Evolutionary conservation across 2,329 filamentous ascomycete genomes (phyloP), one percentile per base, ranked within the genome.

Genomic region (Iodosphaeria phyllophila): DNA sequence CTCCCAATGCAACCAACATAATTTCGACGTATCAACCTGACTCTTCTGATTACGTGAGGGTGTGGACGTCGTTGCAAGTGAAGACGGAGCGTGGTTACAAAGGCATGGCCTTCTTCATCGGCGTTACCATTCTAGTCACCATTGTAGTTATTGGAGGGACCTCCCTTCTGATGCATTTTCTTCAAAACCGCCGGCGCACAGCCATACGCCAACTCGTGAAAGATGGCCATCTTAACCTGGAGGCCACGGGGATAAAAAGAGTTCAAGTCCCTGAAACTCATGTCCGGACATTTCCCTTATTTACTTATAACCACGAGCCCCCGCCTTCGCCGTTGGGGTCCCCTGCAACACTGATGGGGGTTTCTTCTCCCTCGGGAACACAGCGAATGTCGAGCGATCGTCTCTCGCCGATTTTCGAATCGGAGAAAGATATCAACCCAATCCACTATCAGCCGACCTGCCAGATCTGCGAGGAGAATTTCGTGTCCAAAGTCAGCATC

Each of bases 391-490:
- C n/a, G n/a, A n/a, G n/a, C n/a, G n/a, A n/a, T n/a, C n/a, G n/a
- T 3, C 45, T 43, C 30, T 43, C 29, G 13, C 37, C 35, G 7
- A 30, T 30, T 2, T 46, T 47, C 23, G 51, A 47, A 8, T 35
- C 48, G 16, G 56, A 56, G 5, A n/a, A n/a, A n/a, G n/a, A n/a
- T n/a, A n/a, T n/a, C n/a, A 62, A 11, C 12, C 25, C 20, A 16
- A 27, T 64, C 10, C 60, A 78, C 36, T 69, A 72, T 12, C 89
- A 95, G 43, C 72, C 79, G 0, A 73, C 65, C 3, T 95, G 89
- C 43, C 70, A 79, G n/a, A 92, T 95, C 26, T 98, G 89, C 42
- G 60, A 92, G 1, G 77, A 82, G 27, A 69, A 79, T 30, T 95
- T 80, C 40, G 61, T 75, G 15, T 63, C 70, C 10, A 64, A 67